Conservation (phyloP, 106 monocot genomes). For the Narthecium ossifragum region DNA sequence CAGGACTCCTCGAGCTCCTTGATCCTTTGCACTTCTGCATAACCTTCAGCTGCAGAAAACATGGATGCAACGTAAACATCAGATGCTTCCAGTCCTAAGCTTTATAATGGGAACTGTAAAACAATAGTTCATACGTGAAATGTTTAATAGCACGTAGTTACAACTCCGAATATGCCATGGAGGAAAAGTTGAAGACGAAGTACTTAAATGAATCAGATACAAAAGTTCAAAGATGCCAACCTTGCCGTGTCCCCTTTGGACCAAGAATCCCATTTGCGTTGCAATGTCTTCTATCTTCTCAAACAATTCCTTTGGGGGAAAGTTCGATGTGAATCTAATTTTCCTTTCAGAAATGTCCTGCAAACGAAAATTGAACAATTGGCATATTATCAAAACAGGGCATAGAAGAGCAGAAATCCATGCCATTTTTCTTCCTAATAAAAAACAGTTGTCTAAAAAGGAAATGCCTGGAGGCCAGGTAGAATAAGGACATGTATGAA, state of each 20-base stretch:
- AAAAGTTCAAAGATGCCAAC: conserved; percentile 23
- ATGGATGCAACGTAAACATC: neutral
- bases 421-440: too few species aligned
- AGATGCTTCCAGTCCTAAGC: too few species aligned
- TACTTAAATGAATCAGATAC: neutral
- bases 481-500: too few species aligned
- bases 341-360: conserved; percentile 83
- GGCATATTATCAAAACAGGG: too few species aligned
- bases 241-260: conserved; percentile 53
- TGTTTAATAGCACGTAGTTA: too few species aligned
- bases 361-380: too few species aligned
- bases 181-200: neutral
- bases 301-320: conserved; percentile 57
- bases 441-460: too few species aligned
- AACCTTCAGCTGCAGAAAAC: conserved; percentile 55
- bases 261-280: conserved; percentile 65
- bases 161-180: too few species aligned
- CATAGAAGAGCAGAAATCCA: too few species aligned
- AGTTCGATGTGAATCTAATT: conserved; percentile 75
- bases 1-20: conserved; percentile 24
- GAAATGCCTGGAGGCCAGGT: too few species aligned
- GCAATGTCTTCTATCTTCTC: conserved; percentile 66
- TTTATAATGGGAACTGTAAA: too few species aligned
- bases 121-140: too few species aligned
- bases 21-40: conserved; percentile 41